phyloP scores from a whole-genome alignment of 169 alveolate genomes.

The Plasmodium gonderi region DNA sequence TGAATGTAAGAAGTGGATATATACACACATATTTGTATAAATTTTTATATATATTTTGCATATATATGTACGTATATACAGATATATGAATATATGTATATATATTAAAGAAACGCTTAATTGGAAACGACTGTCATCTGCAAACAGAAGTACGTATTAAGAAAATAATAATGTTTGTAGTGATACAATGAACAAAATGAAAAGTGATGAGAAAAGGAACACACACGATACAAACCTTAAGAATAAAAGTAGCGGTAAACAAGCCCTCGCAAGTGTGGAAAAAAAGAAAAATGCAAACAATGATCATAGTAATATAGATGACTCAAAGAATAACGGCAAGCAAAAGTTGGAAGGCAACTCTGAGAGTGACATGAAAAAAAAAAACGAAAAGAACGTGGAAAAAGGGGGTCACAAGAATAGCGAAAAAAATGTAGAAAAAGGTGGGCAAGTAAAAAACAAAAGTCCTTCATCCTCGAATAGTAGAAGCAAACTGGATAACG shows the following conservation, averaged over 20 bases:
- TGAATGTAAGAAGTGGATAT: too few species aligned
- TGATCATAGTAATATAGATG: background rate
- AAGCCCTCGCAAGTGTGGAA: background rate
- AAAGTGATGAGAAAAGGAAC: conserved; percentile 7
- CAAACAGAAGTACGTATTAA: background rate
- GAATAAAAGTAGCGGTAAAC: conserved; percentile 4
- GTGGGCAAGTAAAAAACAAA: background rate
- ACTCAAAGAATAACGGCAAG: background rate
- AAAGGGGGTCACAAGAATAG: background rate
- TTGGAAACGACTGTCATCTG: background rate
- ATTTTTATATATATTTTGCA: background rate
- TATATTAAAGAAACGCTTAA: background rate
- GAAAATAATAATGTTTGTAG: background rate
- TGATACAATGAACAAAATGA: conserved; percentile 13
- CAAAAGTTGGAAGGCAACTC: background rate
- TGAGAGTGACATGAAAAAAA: background rate
- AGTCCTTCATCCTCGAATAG: background rate
- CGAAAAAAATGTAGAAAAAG: background rate
- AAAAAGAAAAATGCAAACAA: background rate
- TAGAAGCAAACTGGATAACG: background rate
- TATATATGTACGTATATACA: background rate
- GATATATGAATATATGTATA: conserved; percentile 7
- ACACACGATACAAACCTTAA: conserved; percentile 11
- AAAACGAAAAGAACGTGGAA: background rate
- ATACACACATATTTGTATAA: background rate